Evolutionary conservation across 805 yeast genomes (phyloP).

Genomic region (Grigorovia humatica): DNA sequence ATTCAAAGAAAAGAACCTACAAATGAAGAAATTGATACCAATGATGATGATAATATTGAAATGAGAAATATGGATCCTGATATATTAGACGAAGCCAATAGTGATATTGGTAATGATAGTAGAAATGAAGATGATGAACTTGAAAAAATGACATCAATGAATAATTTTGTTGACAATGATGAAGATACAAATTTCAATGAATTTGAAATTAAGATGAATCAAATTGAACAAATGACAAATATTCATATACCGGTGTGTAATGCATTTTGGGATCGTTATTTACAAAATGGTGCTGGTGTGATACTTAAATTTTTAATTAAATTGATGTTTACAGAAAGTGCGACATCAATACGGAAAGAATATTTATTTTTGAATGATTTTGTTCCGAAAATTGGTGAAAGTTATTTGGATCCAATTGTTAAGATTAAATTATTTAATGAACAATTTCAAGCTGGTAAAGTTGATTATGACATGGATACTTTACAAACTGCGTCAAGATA

Average conservation of each 20-base stretch:
- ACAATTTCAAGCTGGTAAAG: conserved; percentile 13
- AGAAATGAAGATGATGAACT: not conserved
- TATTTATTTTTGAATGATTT: conserved; percentile 11
- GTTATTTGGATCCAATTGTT: conserved; percentile 9
- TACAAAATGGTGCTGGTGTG: conserved; percentile 8
- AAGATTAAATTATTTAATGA: conserved; percentile 13
- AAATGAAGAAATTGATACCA: not conserved
- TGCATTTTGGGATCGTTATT: conserved; percentile 14
- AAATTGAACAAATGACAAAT: conserved; percentile 11
- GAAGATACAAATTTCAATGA: not conserved
- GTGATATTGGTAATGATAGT: not conserved
- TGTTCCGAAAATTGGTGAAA: conserved; percentile 9
- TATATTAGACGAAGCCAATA: too few relatives aligned
- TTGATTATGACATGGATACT: conserved; percentile 15
- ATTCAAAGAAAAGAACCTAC: not conserved
- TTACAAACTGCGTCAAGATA: conserved; percentile 13
- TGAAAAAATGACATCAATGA: too few relatives aligned
- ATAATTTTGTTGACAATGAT: not conserved
- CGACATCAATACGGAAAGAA: conserved; percentile 8
- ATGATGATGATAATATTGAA: not conserved
- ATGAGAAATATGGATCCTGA: too few relatives aligned
- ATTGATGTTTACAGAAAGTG: conserved; percentile 9
- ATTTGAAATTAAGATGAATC: conserved; percentile 4
- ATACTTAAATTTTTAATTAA: conserved; percentile 6
- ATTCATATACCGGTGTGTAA: conserved; percentile 15